Percentiles rank a stretch among this genome's conserved stretches.
phyloP scores from a whole-genome alignment of 108 stramenopile genomes.

The Schizochytrium sp. region DNA sequence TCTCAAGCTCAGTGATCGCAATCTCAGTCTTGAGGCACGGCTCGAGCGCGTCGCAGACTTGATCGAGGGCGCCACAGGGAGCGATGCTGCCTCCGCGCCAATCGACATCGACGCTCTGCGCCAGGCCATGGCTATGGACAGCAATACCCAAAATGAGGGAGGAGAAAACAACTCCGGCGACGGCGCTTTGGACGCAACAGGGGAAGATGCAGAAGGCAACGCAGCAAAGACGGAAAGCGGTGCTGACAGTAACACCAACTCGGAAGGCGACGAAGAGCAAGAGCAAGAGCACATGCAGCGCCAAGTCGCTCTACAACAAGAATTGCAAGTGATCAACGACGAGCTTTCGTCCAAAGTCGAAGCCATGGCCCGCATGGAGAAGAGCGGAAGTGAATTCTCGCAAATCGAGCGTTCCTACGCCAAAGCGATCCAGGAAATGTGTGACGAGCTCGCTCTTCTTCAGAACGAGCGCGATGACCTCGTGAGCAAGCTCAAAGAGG shows the following conservation, averaged over 20 bases:
- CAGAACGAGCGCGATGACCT: constrained; percentile 19
- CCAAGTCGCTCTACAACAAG: neutral
- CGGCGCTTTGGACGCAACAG: neutral
- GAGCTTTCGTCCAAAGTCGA: neutral
- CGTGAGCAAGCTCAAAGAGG: neutral
- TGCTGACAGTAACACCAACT: neutral
- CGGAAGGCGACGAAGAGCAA: neutral
- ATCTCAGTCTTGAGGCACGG: neutral
- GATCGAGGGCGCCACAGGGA: neutral
- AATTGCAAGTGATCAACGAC: neutral
- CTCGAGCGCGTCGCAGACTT: neutral
- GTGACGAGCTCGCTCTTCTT: neutral
- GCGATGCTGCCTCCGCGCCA: too few relatives aligned
- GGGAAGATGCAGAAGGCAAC: neutral
- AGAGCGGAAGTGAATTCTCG: neutral
- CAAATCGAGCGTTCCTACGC: neutral
- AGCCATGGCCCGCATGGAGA: neutral
- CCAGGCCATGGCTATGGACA: neutral
- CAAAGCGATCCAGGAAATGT: neutral
- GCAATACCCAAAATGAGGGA: neutral
- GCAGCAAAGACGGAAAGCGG: neutral
- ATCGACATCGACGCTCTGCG: neutral
- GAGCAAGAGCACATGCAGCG: neutral
- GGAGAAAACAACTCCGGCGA: neutral
- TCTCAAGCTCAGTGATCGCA: neutral